Conservation (phyloP, 1,139 yeast species). For the Lizanozyma gosingica region DNA sequence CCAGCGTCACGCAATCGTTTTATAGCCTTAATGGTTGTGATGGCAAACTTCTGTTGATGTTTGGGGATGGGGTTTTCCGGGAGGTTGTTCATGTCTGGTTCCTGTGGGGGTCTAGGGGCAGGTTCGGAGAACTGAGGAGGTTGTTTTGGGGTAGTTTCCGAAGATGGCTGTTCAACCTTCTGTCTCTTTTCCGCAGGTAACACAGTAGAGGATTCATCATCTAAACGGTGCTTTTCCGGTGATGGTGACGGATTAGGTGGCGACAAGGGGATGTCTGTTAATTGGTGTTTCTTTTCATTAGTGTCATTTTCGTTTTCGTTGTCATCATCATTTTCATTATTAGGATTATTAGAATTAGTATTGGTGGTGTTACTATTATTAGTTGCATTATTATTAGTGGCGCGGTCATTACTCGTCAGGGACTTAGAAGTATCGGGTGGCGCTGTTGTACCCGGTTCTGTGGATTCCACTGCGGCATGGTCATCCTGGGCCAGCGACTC, state of each 20-base stretch:
- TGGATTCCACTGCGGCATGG: constrained; percentile 2
- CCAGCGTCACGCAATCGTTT: constrained; percentile 87
- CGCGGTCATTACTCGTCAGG: not conserved
- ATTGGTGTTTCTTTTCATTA: constrained; percentile 7
- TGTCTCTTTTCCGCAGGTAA: constrained; percentile 14
- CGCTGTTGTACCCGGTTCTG: constrained; percentile 6
- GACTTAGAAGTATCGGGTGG: not conserved
- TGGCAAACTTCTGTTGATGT: constrained; percentile 71
- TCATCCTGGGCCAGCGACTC: not conserved
- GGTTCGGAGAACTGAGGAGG: constrained; percentile 30
- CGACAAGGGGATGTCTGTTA: constrained; percentile 32
- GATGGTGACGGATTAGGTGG: constrained; percentile 40
- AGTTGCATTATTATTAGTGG: not conserved
- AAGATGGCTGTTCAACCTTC: constrained; percentile 12
- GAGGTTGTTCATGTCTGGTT: constrained; percentile 63
- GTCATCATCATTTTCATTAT: constrained; percentile 1
- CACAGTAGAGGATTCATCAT: constrained; percentile 11
- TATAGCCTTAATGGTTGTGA: constrained; percentile 66
- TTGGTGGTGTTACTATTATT: not conserved
- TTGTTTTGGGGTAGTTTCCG: not conserved
- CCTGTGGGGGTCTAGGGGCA: constrained; percentile 64
- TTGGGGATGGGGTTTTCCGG: constrained; percentile 71
- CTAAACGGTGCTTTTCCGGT: constrained; percentile 30
- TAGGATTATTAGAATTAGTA: constrained; percentile 1
- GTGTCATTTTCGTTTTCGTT: constrained; percentile 2